Evolutionary conservation across 2,329 filamentous ascomycete genomes (phyloP).

Genomic region (Plenodomus lindquistii): DNA sequence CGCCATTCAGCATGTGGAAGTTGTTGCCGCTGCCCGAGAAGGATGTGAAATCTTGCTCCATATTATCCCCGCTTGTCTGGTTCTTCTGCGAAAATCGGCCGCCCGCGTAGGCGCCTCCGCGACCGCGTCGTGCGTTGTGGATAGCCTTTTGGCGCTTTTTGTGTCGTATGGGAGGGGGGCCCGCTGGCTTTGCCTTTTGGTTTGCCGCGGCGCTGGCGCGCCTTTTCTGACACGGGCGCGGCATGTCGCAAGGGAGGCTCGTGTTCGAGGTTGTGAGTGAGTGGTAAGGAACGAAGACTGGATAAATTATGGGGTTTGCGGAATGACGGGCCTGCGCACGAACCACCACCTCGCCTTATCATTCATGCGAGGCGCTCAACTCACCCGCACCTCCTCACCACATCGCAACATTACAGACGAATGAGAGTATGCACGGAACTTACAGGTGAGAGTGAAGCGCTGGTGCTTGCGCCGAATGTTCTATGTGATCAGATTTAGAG

Average conservation of each 20-base stretch:
- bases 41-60: slow-evolving; percentile 16
- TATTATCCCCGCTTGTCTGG: slow-evolving; percentile 4
- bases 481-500: no score
- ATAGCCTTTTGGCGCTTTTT: slow-evolving; percentile 25
- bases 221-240: slow-evolving; percentile 31
- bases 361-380: no score
- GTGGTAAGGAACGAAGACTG: no score
- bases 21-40: slow-evolving; percentile 17
- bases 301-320: not conserved
- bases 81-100: slow-evolving; percentile 8
- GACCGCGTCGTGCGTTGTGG: slow-evolving; percentile 18
- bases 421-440: no score
- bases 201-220: slow-evolving; percentile 27
- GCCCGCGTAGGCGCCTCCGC: slow-evolving; percentile 8
- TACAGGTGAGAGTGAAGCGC: no score
- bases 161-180: slow-evolving; percentile 19
- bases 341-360: not conserved
- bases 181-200: slow-evolving; percentile 18
- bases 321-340: not conserved
- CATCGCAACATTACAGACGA: no score
- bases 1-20: slow-evolving; percentile 18
- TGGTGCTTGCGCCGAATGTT: no score
- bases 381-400: no score
- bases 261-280: not conserved
- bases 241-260: slow-evolving; percentile 13